Evolutionary conservation across 2,329 filamentous ascomycete genomes (phyloP), one percentile per base, ranked within the genome.

Genomic region (Biscogniauxia sp.): DNA sequence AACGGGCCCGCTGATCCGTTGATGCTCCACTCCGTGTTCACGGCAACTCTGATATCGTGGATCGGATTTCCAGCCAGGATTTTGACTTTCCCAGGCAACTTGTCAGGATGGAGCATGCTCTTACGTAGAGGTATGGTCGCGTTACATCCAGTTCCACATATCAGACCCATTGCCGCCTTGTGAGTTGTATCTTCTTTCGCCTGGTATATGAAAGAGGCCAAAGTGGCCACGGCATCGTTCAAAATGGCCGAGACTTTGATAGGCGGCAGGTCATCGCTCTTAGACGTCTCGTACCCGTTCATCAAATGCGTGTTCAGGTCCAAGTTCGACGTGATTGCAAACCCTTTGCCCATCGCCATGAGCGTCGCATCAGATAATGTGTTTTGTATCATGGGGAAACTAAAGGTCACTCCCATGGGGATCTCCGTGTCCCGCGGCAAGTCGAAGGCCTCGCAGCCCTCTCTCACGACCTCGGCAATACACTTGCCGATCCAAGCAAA

Each of bases 11-110:
- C 87, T 1, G 90, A 86, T 6, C 91, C 91, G 25, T 88, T 88
- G 68, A 95, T 92, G 56, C 88, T 91, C 88, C 90, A 93, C 75
- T 95, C 91, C 0, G 91, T 94, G 71, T 94, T 94, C 64, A 94
- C 86, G 4, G 91, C 85, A 15, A 93, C 88, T 66, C 85, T 88
- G n/a, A 84, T 78, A 6, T 89, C 80, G 13, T 79, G 76, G 1
- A 79, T 65, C 20, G 64, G 67, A 63, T 79, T 76, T 8, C 75
- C 80, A 17, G 80, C 79, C 41, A 85, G 75, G 6, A 81, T 74
- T 61, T 78, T 79, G 53, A 86, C 76, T 51, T 76, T 79, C 64
- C 69, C 75, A 55, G 77, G 86, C 68, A 79, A 75, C 72, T 94
- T 94, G 59, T 80, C 82, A 8, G 82, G 78, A 63, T 89, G 85